phyloP scores from a whole-genome alignment of 2,329 filamentous ascomycete genomes.

The Proliferodiscus dingleyae region DNA sequence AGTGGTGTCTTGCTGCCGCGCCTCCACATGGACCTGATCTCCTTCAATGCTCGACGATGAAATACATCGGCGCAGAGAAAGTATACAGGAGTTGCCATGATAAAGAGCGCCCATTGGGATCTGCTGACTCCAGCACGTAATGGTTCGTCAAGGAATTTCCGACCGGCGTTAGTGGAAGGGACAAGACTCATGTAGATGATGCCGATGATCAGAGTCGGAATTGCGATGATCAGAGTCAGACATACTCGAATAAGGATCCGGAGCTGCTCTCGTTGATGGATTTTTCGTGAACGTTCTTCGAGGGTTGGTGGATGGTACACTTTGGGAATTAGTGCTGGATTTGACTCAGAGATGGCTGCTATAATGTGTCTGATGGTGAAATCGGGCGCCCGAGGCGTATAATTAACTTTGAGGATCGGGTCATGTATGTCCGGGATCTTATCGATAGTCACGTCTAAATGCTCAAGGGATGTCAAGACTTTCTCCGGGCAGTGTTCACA shows the following conservation, averaged over 20 bases:
- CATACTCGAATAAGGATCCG: constrained; percentile 66
- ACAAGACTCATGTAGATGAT: constrained; percentile 89
- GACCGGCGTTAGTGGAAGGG: constrained; percentile 49
- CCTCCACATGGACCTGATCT: constrained; percentile 73
- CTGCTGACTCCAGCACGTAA: constrained; percentile 70
- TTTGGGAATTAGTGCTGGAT: constrained; percentile 60
- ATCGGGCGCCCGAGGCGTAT: constrained; percentile 59
- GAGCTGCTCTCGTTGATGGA: constrained; percentile 65
- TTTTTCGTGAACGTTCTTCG: constrained; percentile 72
- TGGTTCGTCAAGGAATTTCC: constrained; percentile 63
- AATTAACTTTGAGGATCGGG: constrained; percentile 66
- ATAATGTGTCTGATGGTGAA: constrained; percentile 77
- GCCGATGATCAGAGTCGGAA: constrained; percentile 82
- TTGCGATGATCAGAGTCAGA: constrained; percentile 62
- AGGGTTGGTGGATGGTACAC: constrained; percentile 78
- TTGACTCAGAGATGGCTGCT: constrained; percentile 57
- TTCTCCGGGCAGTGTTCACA: constrained; percentile 65
- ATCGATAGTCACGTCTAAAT: constrained; percentile 49
- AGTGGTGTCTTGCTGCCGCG: constrained; percentile 68
- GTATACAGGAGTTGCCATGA: constrained; percentile 81
- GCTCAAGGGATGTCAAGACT: constrained; percentile 48
- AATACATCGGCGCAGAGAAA: constrained; percentile 83
- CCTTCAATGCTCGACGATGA: constrained; percentile 72
- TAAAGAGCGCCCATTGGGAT: constrained; percentile 72
- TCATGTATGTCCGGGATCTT: constrained; percentile 51